A percentile compares a stretch with the other conserved stretches of the same genome.
These are phyloP conservation scores for Dunaliella primolecta DNA, from an alignment of 139 green algal genomes.

Conservation along the genomic window DNA sequence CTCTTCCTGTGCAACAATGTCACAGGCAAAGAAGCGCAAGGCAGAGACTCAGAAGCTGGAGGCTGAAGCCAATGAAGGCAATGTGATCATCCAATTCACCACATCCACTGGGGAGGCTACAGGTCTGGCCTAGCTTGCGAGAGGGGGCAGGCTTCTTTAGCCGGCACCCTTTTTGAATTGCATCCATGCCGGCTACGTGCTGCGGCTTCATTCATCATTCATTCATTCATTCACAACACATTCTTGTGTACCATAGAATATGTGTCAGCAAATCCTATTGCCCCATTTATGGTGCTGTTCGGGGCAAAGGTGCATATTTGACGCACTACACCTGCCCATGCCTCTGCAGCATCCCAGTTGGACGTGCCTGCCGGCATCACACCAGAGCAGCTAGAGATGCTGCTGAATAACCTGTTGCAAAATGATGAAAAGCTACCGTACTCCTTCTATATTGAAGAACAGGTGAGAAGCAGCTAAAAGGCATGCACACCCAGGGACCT, in stretches of 20 bases:
- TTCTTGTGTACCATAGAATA: not conserved
- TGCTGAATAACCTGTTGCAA: constrained; percentile 85
- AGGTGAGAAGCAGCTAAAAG: too few species aligned
- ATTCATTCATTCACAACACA: not conserved
- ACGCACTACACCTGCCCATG: not conserved
- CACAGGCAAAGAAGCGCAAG: not conserved
- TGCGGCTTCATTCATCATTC: not conserved
- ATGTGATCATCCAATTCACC: constrained; percentile 83
- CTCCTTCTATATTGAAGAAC: constrained; percentile 85
- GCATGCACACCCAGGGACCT: too few species aligned
- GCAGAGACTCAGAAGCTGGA: constrained; percentile 18
- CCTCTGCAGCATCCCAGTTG: constrained; percentile 75
- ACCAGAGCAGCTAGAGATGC: constrained; percentile 76
- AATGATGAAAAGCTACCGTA: constrained; percentile 90
- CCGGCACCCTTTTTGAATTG: not conserved
- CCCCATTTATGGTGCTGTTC: not conserved
- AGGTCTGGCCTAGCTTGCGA: constrained; percentile 39
- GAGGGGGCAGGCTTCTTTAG: too few species aligned
- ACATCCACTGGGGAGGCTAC: constrained; percentile 59
- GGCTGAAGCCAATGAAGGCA: constrained; percentile 30
- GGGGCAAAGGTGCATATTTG: not conserved
- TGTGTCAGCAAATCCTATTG: not conserved
- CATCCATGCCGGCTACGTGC: not conserved
- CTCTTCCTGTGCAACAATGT: not conserved
- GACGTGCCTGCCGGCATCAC: constrained; percentile 84